Base-by-base conservation (phyloP, 257 asterid genomes). In the Solanum corneliomulleri region DNA sequence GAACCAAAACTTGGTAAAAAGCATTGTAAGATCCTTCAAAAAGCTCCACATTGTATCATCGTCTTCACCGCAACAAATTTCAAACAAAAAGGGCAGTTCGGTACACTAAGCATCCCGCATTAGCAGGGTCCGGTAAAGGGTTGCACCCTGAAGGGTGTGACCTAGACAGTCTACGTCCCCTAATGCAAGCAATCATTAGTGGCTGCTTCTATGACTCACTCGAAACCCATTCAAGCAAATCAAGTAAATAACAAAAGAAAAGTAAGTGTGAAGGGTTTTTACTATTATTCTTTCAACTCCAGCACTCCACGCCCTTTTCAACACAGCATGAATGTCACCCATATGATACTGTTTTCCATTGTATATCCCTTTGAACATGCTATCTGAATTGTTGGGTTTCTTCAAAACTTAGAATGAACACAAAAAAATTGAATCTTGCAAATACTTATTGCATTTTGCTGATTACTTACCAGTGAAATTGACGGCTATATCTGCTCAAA, bases 231-330 rank as follows among this genome's bases (percentile, higher is more conserved):
- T n/a, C 33, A 64, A 64, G 5, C 33, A 64, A 64, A 64, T n/a
- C 33, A 2, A 64, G 33, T 64, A 69, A 15, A 23, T n/a, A 41
- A 85, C 33, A 85, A 37, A 37, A 21, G 9, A 42, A 35, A 9
- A 31, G 42, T 0, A 27, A 58, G 90, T 41, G 31, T 47, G 88
- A 85, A 78, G 75, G 33, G 41, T 14, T 88, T 35, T 90, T 90
- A 97, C 99, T 41, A 97, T 93, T 45, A 97, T 95, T 87, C 99
- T 94, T 84, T 97, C 97, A 70, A 95, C 98, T 47, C 99, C 99
- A 41, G 99, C 96, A 88, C 89, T 89, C 99, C 99, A 97, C 86
- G 99, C 99, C 93, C 99, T 93, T 90, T 86, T 91, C 83, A 97
- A 93, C 76, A 97, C 99, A 45, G 98, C 86, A 87, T 93, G 89